phyloP scores from a whole-genome alignment of 805 yeast species.

The Monosporozyma solicola region DNA sequence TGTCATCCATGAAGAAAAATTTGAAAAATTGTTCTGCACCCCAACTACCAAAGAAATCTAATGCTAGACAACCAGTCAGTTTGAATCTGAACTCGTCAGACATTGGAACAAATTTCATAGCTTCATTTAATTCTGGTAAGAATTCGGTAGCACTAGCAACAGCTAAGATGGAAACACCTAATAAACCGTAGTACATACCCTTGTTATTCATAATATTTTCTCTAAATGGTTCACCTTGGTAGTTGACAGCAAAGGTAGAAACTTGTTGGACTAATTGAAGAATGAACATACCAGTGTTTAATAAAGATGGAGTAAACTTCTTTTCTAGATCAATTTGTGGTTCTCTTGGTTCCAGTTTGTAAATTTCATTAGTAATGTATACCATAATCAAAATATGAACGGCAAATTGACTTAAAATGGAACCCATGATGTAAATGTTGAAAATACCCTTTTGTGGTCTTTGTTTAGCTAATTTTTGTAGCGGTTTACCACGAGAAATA shows the following conservation, averaged over 20 bases:
- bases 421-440: slow-evolving; percentile 93
- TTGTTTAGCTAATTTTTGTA: slow-evolving; percentile 79
- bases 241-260: slow-evolving; percentile 94
- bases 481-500: slow-evolving; percentile 86
- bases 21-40: slow-evolving; percentile 74
- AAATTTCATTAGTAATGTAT: slow-evolving; percentile 75
- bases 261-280: slow-evolving; percentile 94
- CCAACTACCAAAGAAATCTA: slow-evolving; percentile 74
- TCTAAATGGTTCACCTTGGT: slow-evolving; percentile 94
- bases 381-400: slow-evolving; percentile 77
- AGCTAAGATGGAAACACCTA: slow-evolving; percentile 86
- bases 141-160: slow-evolving; percentile 90
- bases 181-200: slow-evolving; percentile 93
- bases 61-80: slow-evolving; percentile 60
- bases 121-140: slow-evolving; percentile 87
- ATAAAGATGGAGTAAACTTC: slow-evolving; percentile 75
- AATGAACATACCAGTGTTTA: slow-evolving; percentile 93
- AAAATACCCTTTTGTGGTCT: slow-evolving; percentile 98
- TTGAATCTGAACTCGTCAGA: slow-evolving; percentile 58
- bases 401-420: slow-evolving; percentile 93
- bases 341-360: slow-evolving; percentile 84
- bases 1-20: slow-evolving; percentile 77
- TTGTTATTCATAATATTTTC: slow-evolving; percentile 82
- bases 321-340: slow-evolving; percentile 86
- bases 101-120: slow-evolving; percentile 90